Evolutionary conservation across 169 alveolate species (phyloP).

Genomic region (Babesia caballi): DNA sequence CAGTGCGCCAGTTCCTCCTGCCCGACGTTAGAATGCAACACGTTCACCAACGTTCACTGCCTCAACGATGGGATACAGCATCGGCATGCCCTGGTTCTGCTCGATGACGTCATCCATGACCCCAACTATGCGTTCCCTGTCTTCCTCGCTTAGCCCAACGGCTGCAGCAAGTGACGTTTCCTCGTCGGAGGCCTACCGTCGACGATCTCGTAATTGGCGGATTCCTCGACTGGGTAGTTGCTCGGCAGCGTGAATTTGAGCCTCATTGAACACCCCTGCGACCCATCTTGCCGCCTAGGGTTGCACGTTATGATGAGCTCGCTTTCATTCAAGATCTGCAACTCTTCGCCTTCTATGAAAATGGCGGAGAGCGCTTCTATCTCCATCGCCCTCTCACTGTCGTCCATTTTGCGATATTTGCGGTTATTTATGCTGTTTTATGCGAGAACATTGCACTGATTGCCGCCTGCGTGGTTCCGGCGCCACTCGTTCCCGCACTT

Average conservation of each 20-base stretch:
- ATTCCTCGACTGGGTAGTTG: constrained; percentile 19
- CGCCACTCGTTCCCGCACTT: constrained; percentile 7
- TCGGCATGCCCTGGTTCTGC: constrained; percentile 20
- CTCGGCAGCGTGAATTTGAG: constrained; percentile 15
- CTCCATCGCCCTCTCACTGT: constrained; percentile 25
- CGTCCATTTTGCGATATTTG: constrained; percentile 19
- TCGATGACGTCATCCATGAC: constrained; percentile 18
- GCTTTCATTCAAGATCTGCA: constrained; percentile 14
- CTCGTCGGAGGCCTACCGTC: neutral
- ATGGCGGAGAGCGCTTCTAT: constrained; percentile 41
- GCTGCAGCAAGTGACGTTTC: neutral
- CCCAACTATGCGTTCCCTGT: neutral
- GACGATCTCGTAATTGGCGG: constrained; percentile 3
- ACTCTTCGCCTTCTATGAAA: constrained; percentile 35
- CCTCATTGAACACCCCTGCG: constrained; percentile 1
- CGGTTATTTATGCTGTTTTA: neutral
- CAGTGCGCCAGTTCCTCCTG: constrained; percentile 15
- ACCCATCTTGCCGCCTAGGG: constrained; percentile 10
- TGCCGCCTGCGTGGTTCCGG: neutral
- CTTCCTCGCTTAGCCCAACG: neutral
- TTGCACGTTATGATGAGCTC: constrained; percentile 15
- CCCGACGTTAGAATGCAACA: neutral
- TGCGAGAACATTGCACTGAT: no score
- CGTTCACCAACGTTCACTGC: constrained; percentile 25
- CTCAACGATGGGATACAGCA: constrained; percentile 24